phyloP scores from a whole-genome alignment of 495 filamentous ascomycete genomes.

The Xylaria flabelliformis region DNA sequence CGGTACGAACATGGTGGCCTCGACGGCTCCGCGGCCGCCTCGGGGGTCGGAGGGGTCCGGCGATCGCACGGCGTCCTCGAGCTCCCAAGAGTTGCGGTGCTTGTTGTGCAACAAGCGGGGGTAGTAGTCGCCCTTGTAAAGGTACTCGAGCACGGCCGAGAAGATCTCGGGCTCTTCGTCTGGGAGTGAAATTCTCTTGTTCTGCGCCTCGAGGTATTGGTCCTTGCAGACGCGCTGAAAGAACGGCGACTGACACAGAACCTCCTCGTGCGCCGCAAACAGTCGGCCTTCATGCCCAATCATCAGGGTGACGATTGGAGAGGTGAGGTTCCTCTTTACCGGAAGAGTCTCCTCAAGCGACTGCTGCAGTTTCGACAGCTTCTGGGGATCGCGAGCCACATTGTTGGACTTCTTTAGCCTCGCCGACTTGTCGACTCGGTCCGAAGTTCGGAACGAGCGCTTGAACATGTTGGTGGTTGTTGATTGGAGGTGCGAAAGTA shows the following conservation, averaged over 20 bases:
- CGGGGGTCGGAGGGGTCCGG: constrained; percentile 43
- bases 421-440: constrained; percentile 79
- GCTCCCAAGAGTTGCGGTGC: constrained; percentile 70
- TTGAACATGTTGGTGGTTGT: constrained; percentile 73
- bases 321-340: constrained; percentile 53
- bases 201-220: constrained; percentile 65
- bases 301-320: constrained; percentile 82
- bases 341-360: constrained; percentile 54
- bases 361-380: constrained; percentile 74
- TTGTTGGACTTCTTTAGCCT: constrained; percentile 69
- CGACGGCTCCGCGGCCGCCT: constrained; percentile 67
- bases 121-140: constrained; percentile 95
- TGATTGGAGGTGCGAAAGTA: constrained; percentile 33
- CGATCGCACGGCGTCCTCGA: constrained; percentile 65
- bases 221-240: constrained; percentile 69
- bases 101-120: constrained; percentile 76
- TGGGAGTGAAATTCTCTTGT: constrained; percentile 77
- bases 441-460: constrained; percentile 77
- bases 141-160: constrained; percentile 88
- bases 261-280: constrained; percentile 90
- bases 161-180: constrained; percentile 89
- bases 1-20: constrained; percentile 73
- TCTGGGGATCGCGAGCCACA: constrained; percentile 71
- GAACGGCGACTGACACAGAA: constrained; percentile 81
- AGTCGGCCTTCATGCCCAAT: constrained; percentile 81